Evolutionary conservation across 1,284 basidiomycete genomes (phyloP).

Genomic region (Sporisorium reilianum): DNA sequence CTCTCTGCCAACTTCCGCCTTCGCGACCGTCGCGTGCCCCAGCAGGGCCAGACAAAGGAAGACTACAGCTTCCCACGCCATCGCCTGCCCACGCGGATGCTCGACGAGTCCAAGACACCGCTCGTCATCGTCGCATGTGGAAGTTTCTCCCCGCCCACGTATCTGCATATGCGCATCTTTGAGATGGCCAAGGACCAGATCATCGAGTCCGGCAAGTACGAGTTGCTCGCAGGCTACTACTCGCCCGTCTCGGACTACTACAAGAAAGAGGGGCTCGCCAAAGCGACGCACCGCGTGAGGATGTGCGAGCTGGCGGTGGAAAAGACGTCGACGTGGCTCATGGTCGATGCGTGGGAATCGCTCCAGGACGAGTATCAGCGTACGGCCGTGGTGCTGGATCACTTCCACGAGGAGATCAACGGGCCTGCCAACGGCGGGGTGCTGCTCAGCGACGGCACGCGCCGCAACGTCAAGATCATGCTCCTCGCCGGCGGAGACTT

Average conservation of each 20-base stretch:
- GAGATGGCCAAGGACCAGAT: conserved; percentile 98
- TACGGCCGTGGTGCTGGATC: conserved; percentile 94
- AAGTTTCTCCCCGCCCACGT: conserved; percentile 74
- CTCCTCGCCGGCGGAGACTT: conserved; percentile 96
- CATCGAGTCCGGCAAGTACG: conserved; percentile 90
- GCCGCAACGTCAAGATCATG: conserved; percentile 77
- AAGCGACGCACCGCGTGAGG: conserved; percentile 67
- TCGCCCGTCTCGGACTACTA: conserved; percentile 78
- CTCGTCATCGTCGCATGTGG: conserved; percentile 73
- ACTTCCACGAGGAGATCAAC: conserved; percentile 94
- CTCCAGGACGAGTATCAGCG: conserved; percentile 90
- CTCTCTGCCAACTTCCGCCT: conserved; percentile 12
- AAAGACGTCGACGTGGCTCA: conserved; percentile 71
- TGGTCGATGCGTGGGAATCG: conserved; percentile 98
- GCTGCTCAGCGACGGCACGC: conserved; percentile 57
- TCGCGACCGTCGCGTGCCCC: conserved; percentile 45
- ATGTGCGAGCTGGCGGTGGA: conserved; percentile 69
- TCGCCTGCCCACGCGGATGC: conserved; percentile 64
- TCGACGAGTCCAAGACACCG: conserved; percentile 65
- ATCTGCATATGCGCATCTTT: conserved; percentile 84
- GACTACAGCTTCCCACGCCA: conserved; percentile 66
- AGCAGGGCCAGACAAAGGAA: conserved; percentile 58
- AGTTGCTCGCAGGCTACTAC: conserved; percentile 92
- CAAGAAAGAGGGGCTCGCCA: conserved; percentile 68
- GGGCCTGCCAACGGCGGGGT: conserved; percentile 70